Conservation (phyloP, 228 moss, liverwort and hornwort genomes). For the Sphagnum magellanicum region DNA sequence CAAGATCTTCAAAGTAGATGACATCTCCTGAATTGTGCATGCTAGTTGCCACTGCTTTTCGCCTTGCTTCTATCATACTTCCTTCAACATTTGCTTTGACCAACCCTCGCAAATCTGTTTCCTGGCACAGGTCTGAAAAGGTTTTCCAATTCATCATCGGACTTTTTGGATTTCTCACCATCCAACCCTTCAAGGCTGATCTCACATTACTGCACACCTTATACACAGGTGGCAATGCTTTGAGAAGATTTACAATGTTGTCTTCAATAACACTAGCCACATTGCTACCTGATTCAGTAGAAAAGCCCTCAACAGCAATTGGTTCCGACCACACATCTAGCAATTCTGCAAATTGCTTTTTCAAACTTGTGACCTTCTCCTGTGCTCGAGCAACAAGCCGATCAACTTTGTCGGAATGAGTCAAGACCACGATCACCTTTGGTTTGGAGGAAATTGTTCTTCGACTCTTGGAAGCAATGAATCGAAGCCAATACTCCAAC, state of each 20-base stretch:
- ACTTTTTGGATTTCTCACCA: not conserved
- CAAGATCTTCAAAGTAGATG: slow-evolving; percentile 6
- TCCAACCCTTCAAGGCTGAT: not conserved
- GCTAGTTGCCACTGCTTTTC: slow-evolving; percentile 1
- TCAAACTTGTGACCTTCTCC: not conserved
- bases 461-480: not conserved
- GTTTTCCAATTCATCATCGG: not conserved
- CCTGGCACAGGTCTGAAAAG: not conserved
- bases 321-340: not conserved
- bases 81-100: not conserved
- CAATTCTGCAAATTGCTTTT: not conserved
- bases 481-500: slow-evolving; percentile 1
- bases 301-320: not conserved
- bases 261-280: not conserved
- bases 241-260: not conserved
- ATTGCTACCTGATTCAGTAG: not conserved
- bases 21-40: slow-evolving; percentile 1
- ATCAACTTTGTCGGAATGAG: not conserved
- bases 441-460: not conserved
- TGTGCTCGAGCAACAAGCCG: not conserved
- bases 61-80: not conserved
- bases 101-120: not conserved
- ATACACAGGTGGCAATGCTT: not conserved
- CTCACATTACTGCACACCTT: not conserved
- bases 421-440: not conserved